These are phyloP conservation scores for Cyclocybe cylindracea DNA, from an alignment of 768 basidiomycete species.

Conservation along the genomic window DNA sequence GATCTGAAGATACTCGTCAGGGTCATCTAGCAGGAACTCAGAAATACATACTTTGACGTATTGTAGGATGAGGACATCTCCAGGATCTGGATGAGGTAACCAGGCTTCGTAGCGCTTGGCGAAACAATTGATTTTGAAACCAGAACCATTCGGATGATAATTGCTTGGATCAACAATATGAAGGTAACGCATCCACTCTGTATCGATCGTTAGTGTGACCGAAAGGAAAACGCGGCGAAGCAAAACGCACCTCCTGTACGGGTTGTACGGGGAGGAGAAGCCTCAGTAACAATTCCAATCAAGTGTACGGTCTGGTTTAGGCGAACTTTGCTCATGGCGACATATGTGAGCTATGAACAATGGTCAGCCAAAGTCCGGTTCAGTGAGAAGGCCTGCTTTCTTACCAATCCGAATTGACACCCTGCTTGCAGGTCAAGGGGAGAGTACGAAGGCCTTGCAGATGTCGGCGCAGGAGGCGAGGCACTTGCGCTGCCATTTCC, in stretches of 20 bases:
- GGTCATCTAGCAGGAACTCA: not conserved
- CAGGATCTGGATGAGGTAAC: constrained; percentile 49
- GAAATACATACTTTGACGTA: constrained; percentile 44
- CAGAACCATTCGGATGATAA: constrained; percentile 25
- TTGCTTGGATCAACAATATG: constrained; percentile 55
- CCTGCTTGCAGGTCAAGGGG: too few species aligned
- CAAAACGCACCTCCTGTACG: constrained; percentile 23
- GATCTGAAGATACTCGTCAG: constrained; percentile 27
- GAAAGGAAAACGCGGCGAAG: not conserved
- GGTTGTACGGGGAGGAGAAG: constrained; percentile 15
- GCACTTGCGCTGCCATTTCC: too few species aligned
- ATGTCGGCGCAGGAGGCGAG: too few species aligned
- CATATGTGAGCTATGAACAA: constrained; percentile 14
- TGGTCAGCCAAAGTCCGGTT: too few species aligned
- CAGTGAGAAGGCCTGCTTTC: too few species aligned
- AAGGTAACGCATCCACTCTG: constrained; percentile 50
- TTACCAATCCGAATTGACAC: too few species aligned
- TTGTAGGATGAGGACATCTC: constrained; percentile 53
- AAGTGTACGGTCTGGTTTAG: constrained; percentile 14
- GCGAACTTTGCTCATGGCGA: constrained; percentile 9
- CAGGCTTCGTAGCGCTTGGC: constrained; percentile 44
- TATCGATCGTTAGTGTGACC: not conserved
- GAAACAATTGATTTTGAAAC: constrained; percentile 53
- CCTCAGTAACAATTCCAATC: constrained; percentile 23
- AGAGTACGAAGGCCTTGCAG: too few species aligned